A percentile compares a stretch with the other conserved stretches of the same genome.
These are phyloP conservation scores for Corylus avellana DNA, from an alignment of 306 rosid species.

Conservation along the genomic window DNA sequence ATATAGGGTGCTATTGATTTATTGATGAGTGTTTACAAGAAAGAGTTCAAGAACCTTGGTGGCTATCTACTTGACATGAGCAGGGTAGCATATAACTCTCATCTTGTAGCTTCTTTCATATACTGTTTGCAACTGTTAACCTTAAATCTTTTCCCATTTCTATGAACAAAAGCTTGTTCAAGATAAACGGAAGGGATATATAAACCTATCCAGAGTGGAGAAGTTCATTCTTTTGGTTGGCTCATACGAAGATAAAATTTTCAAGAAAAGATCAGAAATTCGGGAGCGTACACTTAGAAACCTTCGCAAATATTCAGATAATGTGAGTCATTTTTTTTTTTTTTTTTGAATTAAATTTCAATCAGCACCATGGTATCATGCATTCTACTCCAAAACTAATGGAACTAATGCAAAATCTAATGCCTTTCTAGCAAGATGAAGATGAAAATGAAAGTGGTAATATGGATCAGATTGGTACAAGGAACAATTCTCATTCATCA, in stretches of 20 bases:
- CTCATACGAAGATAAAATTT: conserved; percentile 45
- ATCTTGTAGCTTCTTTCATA: background rate
- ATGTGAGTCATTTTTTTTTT: conserved; percentile 35
- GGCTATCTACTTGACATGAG: conserved; percentile 55
- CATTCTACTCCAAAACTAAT: background rate
- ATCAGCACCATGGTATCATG: background rate
- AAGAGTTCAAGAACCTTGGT: conserved; percentile 46
- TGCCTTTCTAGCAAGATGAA: conserved; percentile 25
- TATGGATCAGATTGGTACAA: background rate
- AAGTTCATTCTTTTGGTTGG: conserved; percentile 52
- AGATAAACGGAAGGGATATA: conserved; percentile 32
- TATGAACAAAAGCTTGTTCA: conserved; percentile 27
- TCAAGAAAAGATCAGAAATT: conserved; percentile 40
- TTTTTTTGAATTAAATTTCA: background rate
- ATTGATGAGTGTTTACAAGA: conserved; percentile 46
- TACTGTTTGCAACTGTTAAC: background rate
- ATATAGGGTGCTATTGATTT: conserved; percentile 46
- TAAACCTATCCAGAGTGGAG: conserved; percentile 56
- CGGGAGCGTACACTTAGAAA: conserved; percentile 23
- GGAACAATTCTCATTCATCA: conserved; percentile 13
- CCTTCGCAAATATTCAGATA: conserved; percentile 2
- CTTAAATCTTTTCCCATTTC: background rate
- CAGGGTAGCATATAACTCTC: conserved; percentile 33
- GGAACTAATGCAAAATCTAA: background rate
- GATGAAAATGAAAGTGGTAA: background rate